Evolutionary conservation across 768 basidiomycete species (phyloP), one percentile per base, ranked within the genome.

Genomic region (Favolaschia claudopus): DNA sequence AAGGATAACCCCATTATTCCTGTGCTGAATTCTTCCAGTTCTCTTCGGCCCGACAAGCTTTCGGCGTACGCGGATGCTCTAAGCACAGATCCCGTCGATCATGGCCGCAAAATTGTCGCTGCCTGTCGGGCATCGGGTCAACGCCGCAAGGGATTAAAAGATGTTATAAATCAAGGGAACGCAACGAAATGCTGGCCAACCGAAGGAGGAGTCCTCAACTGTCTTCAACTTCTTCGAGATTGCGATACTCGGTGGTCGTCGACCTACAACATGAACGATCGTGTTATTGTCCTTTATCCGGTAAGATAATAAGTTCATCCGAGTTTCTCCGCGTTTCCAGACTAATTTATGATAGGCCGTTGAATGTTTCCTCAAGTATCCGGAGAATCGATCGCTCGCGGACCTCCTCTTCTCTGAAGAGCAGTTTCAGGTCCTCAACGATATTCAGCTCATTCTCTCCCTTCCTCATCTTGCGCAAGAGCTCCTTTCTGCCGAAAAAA

Each of bases 211-310:
- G 20, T 15, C 28, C 40, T 71, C n/a, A 53, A 51, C 7, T 38
- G 60, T 15, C 56, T 72, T 8, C 54, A 66, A 48, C 70, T 75
- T 7, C 60, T 76, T 17, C 62, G 63, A 13, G 76, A 76, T 63
- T 57, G 64, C 27, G 72, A 75, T 15, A 74, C 67, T 0, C 53
- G 69, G 32, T 77, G 75, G 76, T 76, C 74, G 22, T 74, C 73
- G 19, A 72, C 67, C 14, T 70, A 64, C 59, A 51, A 70, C 3
- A 76, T 77, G 76, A 70, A 76, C 58, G 71, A 70, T 19, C 66
- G 69, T 17, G 48, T 73, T 19, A 59, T 77, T 33, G 61, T 67
- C 15, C 61, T 77, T 7, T 68, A 72, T 59, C 69, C 61, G 24
- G 76, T 76, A 50, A 49, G 69, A 33, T 19, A 40, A 15, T 51